These are phyloP conservation scores for Solanum stenotomum DNA, from an alignment of 257 asterid genomes.

Conservation along the genomic window DNA sequence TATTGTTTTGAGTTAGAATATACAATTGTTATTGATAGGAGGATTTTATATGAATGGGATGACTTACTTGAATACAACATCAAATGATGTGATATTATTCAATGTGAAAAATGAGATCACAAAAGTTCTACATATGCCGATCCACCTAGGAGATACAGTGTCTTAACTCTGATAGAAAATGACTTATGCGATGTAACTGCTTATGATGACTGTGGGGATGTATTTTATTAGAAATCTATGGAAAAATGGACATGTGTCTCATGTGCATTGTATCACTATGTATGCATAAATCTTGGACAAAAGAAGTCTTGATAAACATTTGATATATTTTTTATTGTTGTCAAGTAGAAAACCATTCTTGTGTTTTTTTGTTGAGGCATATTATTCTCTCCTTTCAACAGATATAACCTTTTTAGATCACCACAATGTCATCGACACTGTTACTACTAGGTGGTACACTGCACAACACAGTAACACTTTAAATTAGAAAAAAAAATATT, in stretches of 20 bases:
- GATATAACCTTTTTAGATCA: not conserved
- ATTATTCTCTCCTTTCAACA: no score
- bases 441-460: not conserved
- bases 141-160: not conserved
- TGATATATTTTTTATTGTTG: no score
- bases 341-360: no score
- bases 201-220: not conserved
- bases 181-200: slow-evolving; percentile 27
- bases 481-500: slow-evolving; percentile 12
- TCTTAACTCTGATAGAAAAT: slow-evolving; percentile 20
- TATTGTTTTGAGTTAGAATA: slow-evolving; percentile 1
- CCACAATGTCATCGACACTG: not conserved
- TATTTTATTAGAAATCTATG: slow-evolving; percentile 10
- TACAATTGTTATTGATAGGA: not conserved
- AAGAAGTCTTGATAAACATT: not conserved
- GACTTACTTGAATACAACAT: slow-evolving; percentile 25
- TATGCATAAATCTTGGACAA: not conserved
- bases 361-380: no score
- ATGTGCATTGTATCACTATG: not conserved
- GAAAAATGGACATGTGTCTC: slow-evolving; percentile 20
- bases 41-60: slow-evolving; percentile 28
- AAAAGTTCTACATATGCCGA: slow-evolving; percentile 9
- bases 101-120: not conserved
- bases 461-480: slow-evolving; percentile 11
- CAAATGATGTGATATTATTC: slow-evolving; percentile 18